Conservation (phyloP, 257 asterid genomes). For the Solanum pimpinellifolium region DNA sequence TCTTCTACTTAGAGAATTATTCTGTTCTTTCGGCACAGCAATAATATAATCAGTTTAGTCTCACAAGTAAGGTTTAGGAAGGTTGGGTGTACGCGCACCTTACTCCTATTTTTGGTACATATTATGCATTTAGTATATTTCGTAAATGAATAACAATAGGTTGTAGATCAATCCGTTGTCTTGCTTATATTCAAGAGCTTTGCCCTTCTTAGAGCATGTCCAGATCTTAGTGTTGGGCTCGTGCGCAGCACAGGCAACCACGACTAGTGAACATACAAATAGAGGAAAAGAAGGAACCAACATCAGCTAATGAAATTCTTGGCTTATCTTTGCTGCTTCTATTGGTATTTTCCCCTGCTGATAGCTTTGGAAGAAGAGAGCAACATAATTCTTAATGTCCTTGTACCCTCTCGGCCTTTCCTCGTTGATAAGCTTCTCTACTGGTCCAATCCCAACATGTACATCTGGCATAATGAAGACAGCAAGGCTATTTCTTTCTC, state of each 20-base stretch:
- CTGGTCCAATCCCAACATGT: slow-evolving; percentile 39
- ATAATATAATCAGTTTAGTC: no score
- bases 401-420: slow-evolving; percentile 26
- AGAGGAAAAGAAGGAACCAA: neutral
- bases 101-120: neutral
- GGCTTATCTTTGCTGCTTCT: slow-evolving; percentile 24
- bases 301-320: neutral
- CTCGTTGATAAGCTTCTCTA: slow-evolving; percentile 30
- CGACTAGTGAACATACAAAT: neutral
- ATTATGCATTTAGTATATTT: neutral
- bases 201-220: neutral
- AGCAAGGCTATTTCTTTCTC: slow-evolving; percentile 44
- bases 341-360: slow-evolving; percentile 49
- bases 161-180: neutral
- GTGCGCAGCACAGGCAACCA: neutral
- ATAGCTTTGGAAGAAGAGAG: slow-evolving; percentile 22
- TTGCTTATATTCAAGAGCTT: neutral
- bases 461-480: slow-evolving; percentile 35
- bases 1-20: neutral
- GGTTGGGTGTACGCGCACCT: neutral
- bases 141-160: neutral
- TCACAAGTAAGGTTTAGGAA: neutral
- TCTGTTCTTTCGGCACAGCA: neutral
- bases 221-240: neutral
- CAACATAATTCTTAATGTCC: slow-evolving; percentile 12